Evolutionary conservation across 2,329 filamentous ascomycete species (phyloP).

Genomic region (Xylaria digitata): DNA sequence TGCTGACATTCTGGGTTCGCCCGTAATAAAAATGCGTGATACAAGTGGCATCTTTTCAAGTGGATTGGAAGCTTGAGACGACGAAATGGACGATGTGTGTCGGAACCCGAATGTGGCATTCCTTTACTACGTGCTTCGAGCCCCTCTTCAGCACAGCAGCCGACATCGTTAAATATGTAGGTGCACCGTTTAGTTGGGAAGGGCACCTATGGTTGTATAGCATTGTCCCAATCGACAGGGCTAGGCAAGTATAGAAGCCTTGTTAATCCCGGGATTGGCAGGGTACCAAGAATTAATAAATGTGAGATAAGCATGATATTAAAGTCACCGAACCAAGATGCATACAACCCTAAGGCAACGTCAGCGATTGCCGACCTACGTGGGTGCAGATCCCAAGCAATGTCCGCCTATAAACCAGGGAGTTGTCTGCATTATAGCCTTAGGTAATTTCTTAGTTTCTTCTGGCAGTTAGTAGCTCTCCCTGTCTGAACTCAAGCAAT

Average conservation of each 20-base stretch:
- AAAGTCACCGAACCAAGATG: not conserved
- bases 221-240: not conserved
- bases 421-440: not conserved
- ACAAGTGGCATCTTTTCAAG: not conserved
- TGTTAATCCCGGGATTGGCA: conserved; percentile 11
- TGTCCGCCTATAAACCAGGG: not conserved
- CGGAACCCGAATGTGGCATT: not conserved
- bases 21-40: not conserved
- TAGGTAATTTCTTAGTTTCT: conserved; percentile 3
- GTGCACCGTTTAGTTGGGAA: conserved; percentile 1
- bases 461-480: not conserved
- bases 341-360: conserved; percentile 5
- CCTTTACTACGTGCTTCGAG: not conserved
- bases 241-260: conserved; percentile 7
- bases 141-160: not conserved
- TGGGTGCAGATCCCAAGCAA: conserved; percentile 4
- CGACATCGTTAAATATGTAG: not conserved
- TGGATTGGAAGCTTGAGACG: not conserved
- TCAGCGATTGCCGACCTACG: conserved; percentile 20
- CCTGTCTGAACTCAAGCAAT: not conserved
- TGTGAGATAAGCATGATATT: conserved; percentile 28
- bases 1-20: no score
- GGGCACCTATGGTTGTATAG: no score
- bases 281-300: conserved; percentile 24
- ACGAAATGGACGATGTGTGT: not conserved